phyloP scores from a whole-genome alignment of 441 rosid species.

The Mallotus repandus region DNA sequence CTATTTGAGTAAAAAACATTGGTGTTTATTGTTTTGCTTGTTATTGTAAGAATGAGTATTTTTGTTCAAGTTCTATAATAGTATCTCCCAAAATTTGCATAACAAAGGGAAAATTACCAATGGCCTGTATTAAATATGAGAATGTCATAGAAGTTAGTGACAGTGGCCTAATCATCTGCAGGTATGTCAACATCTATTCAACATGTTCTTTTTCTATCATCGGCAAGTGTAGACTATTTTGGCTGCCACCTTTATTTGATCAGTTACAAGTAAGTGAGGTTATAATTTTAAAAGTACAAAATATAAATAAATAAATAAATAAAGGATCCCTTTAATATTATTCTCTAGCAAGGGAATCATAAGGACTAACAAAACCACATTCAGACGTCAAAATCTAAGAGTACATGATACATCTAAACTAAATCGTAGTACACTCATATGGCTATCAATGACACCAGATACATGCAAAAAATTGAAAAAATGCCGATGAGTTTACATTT shows the following conservation, averaged over 20 bases:
- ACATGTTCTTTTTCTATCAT: slow-evolving; percentile 49
- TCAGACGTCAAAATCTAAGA: neutral
- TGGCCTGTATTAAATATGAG: slow-evolving; percentile 90
- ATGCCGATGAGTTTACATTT: neutral
- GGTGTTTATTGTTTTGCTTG: neutral
- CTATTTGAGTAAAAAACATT: neutral
- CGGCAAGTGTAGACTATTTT: slow-evolving; percentile 31
- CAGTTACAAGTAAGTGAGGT: slow-evolving; percentile 51
- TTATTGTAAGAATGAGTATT: too few species aligned
- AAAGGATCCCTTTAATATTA: too few species aligned
- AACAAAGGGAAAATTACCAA: slow-evolving; percentile 49
- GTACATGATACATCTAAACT: neutral
- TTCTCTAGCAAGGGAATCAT: neutral
- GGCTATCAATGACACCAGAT: neutral
- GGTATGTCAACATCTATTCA: slow-evolving; percentile 88
- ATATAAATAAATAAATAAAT: too few species aligned
- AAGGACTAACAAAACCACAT: neutral
- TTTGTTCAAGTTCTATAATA: neutral
- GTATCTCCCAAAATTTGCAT: neutral
- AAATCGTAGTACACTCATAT: neutral
- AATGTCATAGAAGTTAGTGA: slow-evolving; percentile 71
- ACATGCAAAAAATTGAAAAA: neutral
- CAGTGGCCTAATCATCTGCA: slow-evolving; percentile 74
- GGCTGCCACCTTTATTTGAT: slow-evolving; percentile 65
- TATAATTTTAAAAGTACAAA: slow-evolving; percentile 23